phyloP scores from a whole-genome alignment of 345 rosid genomes.

The Salix arbutifolia region DNA sequence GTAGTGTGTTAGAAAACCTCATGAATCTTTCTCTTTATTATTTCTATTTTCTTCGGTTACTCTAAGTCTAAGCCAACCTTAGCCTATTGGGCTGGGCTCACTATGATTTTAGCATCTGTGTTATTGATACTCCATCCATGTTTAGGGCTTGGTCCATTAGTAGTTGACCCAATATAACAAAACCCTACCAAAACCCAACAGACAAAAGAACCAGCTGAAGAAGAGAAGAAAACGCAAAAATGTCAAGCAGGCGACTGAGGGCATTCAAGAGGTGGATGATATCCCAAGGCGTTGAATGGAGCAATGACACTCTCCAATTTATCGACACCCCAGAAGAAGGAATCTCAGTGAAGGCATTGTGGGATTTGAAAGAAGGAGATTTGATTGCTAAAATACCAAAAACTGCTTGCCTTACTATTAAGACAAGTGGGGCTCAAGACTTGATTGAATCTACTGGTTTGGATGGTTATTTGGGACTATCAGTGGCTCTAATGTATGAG shows the following conservation, averaged over 20 bases:
- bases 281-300: conserved; percentile 50
- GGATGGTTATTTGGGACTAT: conserved; percentile 60
- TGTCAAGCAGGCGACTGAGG: conserved; percentile 53
- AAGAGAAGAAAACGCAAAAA: no score
- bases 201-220: no score
- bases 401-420: conserved; percentile 69
- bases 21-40: no score
- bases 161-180: no score
- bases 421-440: conserved; percentile 51
- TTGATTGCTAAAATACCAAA: conserved; percentile 70
- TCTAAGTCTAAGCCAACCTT: no score
- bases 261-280: conserved; percentile 91
- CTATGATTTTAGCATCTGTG: no score
- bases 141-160: no score
- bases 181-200: no score
- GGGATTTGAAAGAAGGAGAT: conserved; percentile 69
- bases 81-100: no score
- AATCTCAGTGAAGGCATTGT: conserved; percentile 50
- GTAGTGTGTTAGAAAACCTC: no score
- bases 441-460: conserved; percentile 55
- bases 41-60: no score
- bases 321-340: conserved; percentile 39
- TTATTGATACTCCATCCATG: no score
- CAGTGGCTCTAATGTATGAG: conserved; percentile 83
- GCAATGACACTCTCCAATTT: conserved; percentile 48